phyloP scores from a whole-genome alignment of 805 yeast genomes.

The Saturnispora kantuleensis region DNA sequence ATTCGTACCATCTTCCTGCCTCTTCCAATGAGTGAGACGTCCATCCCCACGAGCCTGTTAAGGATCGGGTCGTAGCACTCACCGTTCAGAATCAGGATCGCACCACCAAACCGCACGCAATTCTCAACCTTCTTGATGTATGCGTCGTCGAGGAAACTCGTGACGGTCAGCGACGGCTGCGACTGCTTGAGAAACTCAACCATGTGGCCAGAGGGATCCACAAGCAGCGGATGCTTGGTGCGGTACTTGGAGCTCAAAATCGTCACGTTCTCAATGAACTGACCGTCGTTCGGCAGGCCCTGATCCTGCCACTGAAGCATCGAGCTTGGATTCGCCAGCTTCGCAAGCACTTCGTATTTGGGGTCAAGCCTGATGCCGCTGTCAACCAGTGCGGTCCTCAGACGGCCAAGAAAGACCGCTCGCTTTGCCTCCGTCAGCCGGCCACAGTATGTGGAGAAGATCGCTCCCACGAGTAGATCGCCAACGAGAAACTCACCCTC shows the following conservation, averaged over 20 bases:
- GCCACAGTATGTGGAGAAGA: constrained; percentile 55
- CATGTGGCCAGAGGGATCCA: constrained; percentile 60
- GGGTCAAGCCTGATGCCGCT: constrained; percentile 32
- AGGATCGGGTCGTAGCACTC: constrained; percentile 73
- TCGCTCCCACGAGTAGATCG: constrained; percentile 53
- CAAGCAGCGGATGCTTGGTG: constrained; percentile 41
- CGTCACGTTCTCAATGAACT: constrained; percentile 54
- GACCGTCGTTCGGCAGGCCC: constrained; percentile 49
- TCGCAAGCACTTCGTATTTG: constrained; percentile 15
- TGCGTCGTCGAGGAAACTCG: constrained; percentile 65
- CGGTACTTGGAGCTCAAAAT: constrained; percentile 28
- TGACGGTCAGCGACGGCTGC: constrained; percentile 34
- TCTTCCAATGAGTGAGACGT: constrained; percentile 58
- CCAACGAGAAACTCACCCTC: constrained; percentile 48
- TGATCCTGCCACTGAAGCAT: constrained; percentile 39
- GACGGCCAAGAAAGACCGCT: constrained; percentile 12
- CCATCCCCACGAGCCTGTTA: constrained; percentile 50
- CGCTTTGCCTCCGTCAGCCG: constrained; percentile 30
- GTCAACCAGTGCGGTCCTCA: constrained; percentile 23
- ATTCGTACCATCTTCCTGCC: constrained; percentile 55
- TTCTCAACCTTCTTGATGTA: constrained; percentile 66
- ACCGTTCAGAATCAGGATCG: constrained; percentile 64
- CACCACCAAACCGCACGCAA: constrained; percentile 75
- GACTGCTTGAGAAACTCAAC: constrained; percentile 30
- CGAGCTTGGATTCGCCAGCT: constrained; percentile 17